These are phyloP conservation scores for Aspergillus kassunensis DNA, from an alignment of 495 filamentous ascomycete species.

Conservation along the genomic window DNA sequence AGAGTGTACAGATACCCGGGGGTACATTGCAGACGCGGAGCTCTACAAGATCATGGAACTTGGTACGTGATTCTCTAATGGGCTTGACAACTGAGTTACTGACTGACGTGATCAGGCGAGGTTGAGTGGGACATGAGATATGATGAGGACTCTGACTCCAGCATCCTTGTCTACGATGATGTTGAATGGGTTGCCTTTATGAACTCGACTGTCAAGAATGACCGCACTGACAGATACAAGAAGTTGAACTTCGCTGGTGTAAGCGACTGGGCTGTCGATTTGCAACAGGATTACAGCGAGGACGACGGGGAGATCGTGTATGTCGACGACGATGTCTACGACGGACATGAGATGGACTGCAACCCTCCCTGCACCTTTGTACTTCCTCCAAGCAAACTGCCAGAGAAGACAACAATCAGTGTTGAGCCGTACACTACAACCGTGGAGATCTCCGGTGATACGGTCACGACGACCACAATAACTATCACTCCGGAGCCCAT, in stretches of 20 bases:
- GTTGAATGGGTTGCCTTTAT: too few species aligned
- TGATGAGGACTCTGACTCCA: not conserved
- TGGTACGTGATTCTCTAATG: not conserved
- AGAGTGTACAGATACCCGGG: slow-evolving; percentile 15
- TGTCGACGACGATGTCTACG: not conserved
- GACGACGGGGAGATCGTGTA: not conserved
- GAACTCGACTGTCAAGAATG: not conserved
- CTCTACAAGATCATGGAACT: slow-evolving; percentile 1
- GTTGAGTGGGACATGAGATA: not conserved
- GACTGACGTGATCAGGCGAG: not conserved
- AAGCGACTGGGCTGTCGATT: too few species aligned
- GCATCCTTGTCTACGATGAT: too few species aligned
- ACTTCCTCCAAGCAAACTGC: not conserved
- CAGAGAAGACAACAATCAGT: not conserved
- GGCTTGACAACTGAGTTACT: not conserved
- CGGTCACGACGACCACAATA: not conserved
- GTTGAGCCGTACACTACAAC: not conserved
- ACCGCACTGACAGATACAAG: too few species aligned
- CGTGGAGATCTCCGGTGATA: not conserved
- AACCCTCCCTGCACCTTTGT: not conserved
- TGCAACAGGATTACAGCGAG: slow-evolving; percentile 11
- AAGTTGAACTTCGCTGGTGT: too few species aligned
- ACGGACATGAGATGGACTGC: not conserved
- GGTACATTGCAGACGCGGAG: slow-evolving; percentile 23
- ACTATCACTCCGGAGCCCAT: not conserved